Conservation (phyloP, 495 filamentous ascomycete species). For the Aspergillus carlsbadensis region DNA sequence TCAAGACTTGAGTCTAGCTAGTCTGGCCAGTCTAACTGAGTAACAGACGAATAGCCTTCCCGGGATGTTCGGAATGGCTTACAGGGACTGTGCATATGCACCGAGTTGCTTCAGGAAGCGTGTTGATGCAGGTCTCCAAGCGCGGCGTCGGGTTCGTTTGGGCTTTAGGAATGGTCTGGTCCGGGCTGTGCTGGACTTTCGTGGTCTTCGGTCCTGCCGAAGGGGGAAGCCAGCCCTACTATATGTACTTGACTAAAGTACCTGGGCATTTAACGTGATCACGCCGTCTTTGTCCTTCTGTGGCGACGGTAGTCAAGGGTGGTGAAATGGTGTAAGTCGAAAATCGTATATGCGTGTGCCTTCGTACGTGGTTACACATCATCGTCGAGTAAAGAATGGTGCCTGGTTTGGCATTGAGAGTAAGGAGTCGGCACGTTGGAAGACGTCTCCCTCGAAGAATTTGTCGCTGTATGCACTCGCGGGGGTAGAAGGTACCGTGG, state of each 20-base stretch:
- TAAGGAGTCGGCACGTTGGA: conserved; percentile 70
- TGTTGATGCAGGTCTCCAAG: conserved; percentile 2
- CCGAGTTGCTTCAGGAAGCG: neutral
- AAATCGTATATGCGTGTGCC: neutral
- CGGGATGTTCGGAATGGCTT: neutral
- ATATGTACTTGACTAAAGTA: neutral
- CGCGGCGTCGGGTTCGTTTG: neutral
- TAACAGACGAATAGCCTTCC: neutral
- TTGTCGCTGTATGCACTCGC: conserved; percentile 64
- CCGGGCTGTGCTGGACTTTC: neutral
- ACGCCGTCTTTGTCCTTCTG: neutral
- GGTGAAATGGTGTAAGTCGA: neutral
- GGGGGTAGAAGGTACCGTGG: conserved; percentile 80
- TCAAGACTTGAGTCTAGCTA: conserved; percentile 1
- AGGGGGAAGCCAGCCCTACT: neutral
- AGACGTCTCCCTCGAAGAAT: conserved; percentile 68
- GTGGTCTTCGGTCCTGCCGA: conserved; percentile 1
- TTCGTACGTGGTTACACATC: conserved; percentile 14
- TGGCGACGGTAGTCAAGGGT: neutral
- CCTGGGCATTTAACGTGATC: neutral
- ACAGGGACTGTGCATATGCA: conserved; percentile 5
- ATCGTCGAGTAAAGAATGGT: conserved; percentile 41
- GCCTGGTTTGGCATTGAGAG: conserved; percentile 56
- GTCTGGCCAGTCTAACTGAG: neutral
- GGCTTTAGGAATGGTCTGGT: neutral